A percentile compares a stretch with the other conserved stretches of the same genome.
phyloP scores from a whole-genome alignment of 2,329 filamentous ascomycete genomes.

The Calonectria pseudoreteaudii region DNA sequence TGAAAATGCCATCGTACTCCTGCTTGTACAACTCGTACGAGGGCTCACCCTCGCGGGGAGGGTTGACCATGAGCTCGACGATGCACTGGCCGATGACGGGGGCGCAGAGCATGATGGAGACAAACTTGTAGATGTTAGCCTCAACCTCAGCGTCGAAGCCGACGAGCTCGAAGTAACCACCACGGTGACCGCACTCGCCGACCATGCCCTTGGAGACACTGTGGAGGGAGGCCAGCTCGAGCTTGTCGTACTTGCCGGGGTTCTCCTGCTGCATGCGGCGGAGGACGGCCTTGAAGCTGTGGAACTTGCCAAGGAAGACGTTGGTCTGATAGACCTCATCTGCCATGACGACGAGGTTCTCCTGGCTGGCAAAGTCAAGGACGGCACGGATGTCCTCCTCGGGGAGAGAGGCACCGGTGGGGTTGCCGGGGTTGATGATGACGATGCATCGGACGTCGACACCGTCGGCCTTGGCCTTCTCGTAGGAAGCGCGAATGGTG shows the following conservation, averaged over 20 bases:
- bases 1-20: conserved; percentile 87
- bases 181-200: conserved; percentile 96
- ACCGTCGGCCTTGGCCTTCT: conserved; percentile 80
- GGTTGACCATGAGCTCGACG: conserved; percentile 98
- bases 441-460: conserved; percentile 92
- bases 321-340: conserved; percentile 99
- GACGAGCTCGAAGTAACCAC: conserved; percentile 96
- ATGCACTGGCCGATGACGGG: conserved; percentile 96
- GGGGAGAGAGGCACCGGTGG: conserved; percentile 88
- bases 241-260: conserved; percentile 81
- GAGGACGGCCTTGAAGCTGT: conserved; percentile 93
- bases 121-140: conserved; percentile 97
- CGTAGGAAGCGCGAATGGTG: conserved; percentile 79
- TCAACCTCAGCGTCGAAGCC: conserved; percentile 88
- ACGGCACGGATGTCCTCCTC: conserved; percentile 84
- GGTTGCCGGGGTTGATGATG: conserved; percentile 98
- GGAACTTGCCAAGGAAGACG: conserved; percentile 93
- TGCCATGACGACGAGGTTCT: conserved; percentile 89
- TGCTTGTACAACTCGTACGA: conserved; percentile 85
- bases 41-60: conserved; percentile 84
- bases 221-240: conserved; percentile 94
- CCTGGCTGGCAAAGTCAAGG: conserved; percentile 86
- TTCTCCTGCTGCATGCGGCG: conserved; percentile 81
- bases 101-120: conserved; percentile 95
- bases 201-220: conserved; percentile 98